phyloP scores from a whole-genome alignment of 441 rosid species.

The Manihot esculenta region DNA sequence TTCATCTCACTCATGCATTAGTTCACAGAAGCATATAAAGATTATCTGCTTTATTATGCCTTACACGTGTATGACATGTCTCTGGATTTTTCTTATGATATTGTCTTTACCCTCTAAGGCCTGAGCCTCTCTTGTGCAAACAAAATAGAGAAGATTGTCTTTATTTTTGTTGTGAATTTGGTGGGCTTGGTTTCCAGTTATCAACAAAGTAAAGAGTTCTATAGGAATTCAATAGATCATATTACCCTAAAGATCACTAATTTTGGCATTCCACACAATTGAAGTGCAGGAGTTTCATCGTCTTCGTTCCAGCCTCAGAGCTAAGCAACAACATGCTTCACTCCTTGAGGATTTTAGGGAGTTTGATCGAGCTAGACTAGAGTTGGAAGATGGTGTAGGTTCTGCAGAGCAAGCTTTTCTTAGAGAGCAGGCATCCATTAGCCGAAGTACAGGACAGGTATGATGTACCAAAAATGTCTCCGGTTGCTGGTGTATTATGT shows the following conservation, averaged over 20 bases:
- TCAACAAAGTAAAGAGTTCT: background rate
- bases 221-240: slow-evolving; percentile 2
- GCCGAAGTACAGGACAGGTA: slow-evolving; percentile 89
- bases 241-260: slow-evolving; percentile 17
- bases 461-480: no score
- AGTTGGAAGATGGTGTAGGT: slow-evolving; percentile 83
- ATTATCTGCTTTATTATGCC: background rate
- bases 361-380: slow-evolving; percentile 84
- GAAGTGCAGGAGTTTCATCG: slow-evolving; percentile 95
- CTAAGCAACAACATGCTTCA: slow-evolving; percentile 92
- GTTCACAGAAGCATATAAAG: background rate
- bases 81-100: background rate
- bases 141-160: background rate
- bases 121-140: background rate
- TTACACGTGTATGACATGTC: background rate
- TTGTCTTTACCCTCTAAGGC: background rate
- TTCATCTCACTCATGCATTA: background rate
- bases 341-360: slow-evolving; percentile 94
- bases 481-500: no score
- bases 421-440: slow-evolving; percentile 74
- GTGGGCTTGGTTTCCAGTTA: background rate
- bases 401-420: slow-evolving; percentile 77
- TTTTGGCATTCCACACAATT: slow-evolving; percentile 24
- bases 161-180: background rate
- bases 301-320: slow-evolving; percentile 83